Evolutionary conservation across 1,284 basidiomycete species (phyloP), one percentile per base, ranked within the genome.

Genomic region (Tetrapyrgos nigripes): DNA sequence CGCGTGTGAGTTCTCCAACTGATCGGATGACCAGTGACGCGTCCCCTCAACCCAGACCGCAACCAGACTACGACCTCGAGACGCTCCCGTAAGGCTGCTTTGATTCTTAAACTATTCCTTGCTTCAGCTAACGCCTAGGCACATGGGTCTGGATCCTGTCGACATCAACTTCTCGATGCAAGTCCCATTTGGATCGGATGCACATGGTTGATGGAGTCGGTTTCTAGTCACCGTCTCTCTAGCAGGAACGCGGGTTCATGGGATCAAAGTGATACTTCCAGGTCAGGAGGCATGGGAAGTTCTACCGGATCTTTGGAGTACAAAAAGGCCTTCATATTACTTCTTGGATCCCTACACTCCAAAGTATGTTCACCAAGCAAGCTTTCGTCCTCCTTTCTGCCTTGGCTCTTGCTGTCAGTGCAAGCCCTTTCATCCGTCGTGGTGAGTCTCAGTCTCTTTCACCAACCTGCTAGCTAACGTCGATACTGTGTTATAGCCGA

Each of bases 181-280:
- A 17, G n/a, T 59, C 63, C 43, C 51, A 63, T 62, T 62, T 47
- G 57, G 40, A 26, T 63, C 61, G 26, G 58, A 40, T 9, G 19
- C 17, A 40, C 37, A 40, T 40, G 37, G 17, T 8, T 40, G 4
- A 5, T n/a, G n/a, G n/a, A n/a, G 4, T 9, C 37, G 37, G 37
- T 9, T 40, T 40, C 6, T 11, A 40, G 5, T 40, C 37, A 40
- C 37, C 37, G 37, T 40, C 37, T 40, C 19, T n/a, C n/a, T n/a
- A n/a, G n/a, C n/a, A n/a, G 37, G 17, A n/a, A 40, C 37, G 5
- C 37, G 37, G 17, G 13, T 40, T 40, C 17, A 17, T n/a, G 17
- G 19, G 14, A n/a, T 17, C 37, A 17, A 40, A 33, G 19, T 40
- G 37, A n/a, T 17, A 40, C 8, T n/a, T n/a, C n/a, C n/a, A n/a